These are phyloP conservation scores for Hypoxylon fuscum DNA, from an alignment of 495 filamentous ascomycete species.

Conservation along the genomic window DNA sequence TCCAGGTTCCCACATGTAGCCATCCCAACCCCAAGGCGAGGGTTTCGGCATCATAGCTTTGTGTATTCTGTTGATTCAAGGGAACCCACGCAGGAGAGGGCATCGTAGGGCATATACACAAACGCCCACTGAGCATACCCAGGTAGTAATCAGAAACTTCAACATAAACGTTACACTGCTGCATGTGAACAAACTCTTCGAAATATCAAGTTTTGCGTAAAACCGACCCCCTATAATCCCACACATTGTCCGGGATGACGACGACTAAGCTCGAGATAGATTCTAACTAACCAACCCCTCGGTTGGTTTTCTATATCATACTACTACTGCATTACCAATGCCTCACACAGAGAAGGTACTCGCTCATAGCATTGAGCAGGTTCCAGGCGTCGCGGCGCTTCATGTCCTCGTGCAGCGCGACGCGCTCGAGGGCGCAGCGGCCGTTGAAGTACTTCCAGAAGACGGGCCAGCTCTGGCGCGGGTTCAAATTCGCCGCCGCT, in stretches of 20 bases:
- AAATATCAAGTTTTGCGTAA: no score
- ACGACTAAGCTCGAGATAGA: background rate
- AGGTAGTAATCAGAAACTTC: constrained; percentile 26
- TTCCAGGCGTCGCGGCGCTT: constrained; percentile 84
- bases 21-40: constrained; percentile 6
- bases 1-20: constrained; percentile 45
- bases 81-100: constrained; percentile 29
- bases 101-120: constrained; percentile 26
- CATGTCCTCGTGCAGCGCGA: constrained; percentile 80
- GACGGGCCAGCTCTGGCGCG: constrained; percentile 58
- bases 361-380: constrained; percentile 69
- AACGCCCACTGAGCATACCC: constrained; percentile 17
- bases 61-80: constrained; percentile 37
- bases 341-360: constrained; percentile 61
- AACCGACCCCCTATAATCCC: background rate
- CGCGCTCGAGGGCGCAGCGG: constrained; percentile 83
- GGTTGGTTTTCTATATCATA: constrained; percentile 9
- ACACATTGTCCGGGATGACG: background rate
- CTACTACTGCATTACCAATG: constrained; percentile 60
- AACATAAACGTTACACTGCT: background rate
- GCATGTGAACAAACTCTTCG: background rate
- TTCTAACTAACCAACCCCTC: background rate
- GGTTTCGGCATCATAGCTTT: constrained; percentile 39
- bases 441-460: constrained; percentile 90
- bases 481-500: constrained; percentile 44